Conservation (phyloP, 805 yeast species). For the Candida piceae region DNA sequence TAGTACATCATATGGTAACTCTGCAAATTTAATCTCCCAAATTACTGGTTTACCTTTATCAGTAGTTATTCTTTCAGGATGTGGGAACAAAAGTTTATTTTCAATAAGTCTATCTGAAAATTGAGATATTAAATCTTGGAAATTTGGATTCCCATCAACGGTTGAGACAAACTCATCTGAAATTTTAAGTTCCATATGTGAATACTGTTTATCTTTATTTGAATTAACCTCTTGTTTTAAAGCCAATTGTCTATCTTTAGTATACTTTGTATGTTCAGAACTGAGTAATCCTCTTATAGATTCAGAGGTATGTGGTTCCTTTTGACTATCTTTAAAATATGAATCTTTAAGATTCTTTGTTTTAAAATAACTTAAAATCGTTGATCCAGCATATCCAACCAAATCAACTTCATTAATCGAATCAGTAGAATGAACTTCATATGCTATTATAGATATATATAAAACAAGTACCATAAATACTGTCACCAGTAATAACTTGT, state of each 20-base stretch:
- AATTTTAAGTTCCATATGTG: neutral
- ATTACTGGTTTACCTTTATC: constrained; percentile 19
- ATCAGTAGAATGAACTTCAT: constrained; percentile 1
- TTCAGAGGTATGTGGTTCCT: constrained; percentile 10
- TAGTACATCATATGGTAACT: constrained; percentile 11
- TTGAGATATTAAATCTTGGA: constrained; percentile 5
- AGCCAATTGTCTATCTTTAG: constrained; percentile 7
- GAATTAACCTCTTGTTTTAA: constrained; percentile 1
- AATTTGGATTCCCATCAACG: constrained; percentile 3
- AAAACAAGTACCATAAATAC: neutral
- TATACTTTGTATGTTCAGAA: constrained; percentile 9
- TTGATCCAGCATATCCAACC: constrained; percentile 3
- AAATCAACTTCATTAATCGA: constrained; percentile 7
- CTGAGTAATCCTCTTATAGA: constrained; percentile 12
- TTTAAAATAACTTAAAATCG: constrained; percentile 4
- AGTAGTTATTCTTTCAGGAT: constrained; percentile 14
- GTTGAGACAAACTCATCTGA: neutral
- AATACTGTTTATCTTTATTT: neutral
- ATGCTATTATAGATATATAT: neutral
- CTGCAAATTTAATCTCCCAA: constrained; percentile 17
- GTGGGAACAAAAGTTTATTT: constrained; percentile 15
- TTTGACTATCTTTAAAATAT: constrained; percentile 10
- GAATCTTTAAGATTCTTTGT: constrained; percentile 6
- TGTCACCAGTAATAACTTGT: constrained; percentile 1
- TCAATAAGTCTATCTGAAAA: constrained; percentile 10